Evolutionary conservation across 2,329 filamentous ascomycete genomes (phyloP).

Genomic region (Xylariaceae sp.): DNA sequence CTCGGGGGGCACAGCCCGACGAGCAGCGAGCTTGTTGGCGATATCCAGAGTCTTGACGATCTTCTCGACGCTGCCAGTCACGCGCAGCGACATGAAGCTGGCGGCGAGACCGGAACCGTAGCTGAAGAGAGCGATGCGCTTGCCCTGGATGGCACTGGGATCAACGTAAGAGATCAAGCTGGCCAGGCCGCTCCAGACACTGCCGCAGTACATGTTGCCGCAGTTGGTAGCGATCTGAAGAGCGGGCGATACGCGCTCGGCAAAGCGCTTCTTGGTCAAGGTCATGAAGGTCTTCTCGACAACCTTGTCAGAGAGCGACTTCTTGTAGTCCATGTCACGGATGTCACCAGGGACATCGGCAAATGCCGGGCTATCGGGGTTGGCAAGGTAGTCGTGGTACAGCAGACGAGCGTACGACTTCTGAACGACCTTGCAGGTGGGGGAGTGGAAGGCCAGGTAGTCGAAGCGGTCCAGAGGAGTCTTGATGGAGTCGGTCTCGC

Average conservation of each 20-base stretch:
- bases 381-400: slow-evolving; percentile 77
- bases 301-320: slow-evolving; percentile 73
- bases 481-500: slow-evolving; percentile 46
- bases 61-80: slow-evolving; percentile 63
- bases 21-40: slow-evolving; percentile 59
- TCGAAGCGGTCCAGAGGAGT: slow-evolving; percentile 74
- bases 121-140: slow-evolving; percentile 71
- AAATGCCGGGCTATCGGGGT: slow-evolving; percentile 63
- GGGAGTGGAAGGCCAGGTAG: slow-evolving; percentile 76
- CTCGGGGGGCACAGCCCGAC: slow-evolving; percentile 62
- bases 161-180: slow-evolving; percentile 62
- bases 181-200: slow-evolving; percentile 71
- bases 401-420: slow-evolving; percentile 80
- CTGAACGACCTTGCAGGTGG: slow-evolving; percentile 80
- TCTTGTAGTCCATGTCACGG: slow-evolving; percentile 71
- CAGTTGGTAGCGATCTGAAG: slow-evolving; percentile 74
- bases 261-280: slow-evolving; percentile 78
- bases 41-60: slow-evolving; percentile 67
- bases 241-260: slow-evolving; percentile 67
- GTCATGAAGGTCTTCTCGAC: slow-evolving; percentile 85
- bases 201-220: slow-evolving; percentile 63
- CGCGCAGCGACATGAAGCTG: slow-evolving; percentile 67
- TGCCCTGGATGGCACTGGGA: slow-evolving; percentile 59
- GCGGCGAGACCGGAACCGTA: slow-evolving; percentile 72
- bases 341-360: slow-evolving; percentile 71